phyloP scores from a whole-genome alignment of 306 rosid species.

The Lathyrus sativus region DNA sequence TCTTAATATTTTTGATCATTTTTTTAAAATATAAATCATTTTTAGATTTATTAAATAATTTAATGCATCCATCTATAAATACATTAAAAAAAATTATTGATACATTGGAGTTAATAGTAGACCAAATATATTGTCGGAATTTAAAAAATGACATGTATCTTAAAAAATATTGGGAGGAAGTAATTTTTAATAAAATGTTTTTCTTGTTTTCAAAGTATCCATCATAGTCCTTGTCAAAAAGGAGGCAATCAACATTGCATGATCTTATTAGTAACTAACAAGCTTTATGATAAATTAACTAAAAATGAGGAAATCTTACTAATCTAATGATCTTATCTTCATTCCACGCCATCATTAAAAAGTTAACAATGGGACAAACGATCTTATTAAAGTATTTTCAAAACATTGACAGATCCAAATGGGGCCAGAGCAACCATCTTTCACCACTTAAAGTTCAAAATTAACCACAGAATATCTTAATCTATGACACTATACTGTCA shows the following conservation, averaged over 20 bases:
- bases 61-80: too few species aligned
- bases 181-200: slow-evolving; percentile 31
- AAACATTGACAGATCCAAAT: slow-evolving; percentile 13
- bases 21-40: too few species aligned
- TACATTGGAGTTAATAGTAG: too few species aligned
- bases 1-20: too few species aligned
- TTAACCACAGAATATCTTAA: slow-evolving; percentile 22
- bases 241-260: slow-evolving; percentile 17
- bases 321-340: slow-evolving; percentile 28
- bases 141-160: too few species aligned
- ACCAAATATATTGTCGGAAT: too few species aligned
- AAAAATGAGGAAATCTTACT: slow-evolving; percentile 28
- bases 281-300: slow-evolving; percentile 41
- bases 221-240: slow-evolving; percentile 43
- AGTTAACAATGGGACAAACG: slow-evolving; percentile 41
- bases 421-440: not conserved
- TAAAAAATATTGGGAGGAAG: too few species aligned
- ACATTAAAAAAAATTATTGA: too few species aligned
- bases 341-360: slow-evolving; percentile 45
- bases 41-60: too few species aligned
- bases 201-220: slow-evolving; percentile 57
- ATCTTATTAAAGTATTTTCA: slow-evolving; percentile 5
- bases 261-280: slow-evolving; percentile 27
- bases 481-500: not conserved
- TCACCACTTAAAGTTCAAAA: slow-evolving; percentile 1